A percentile compares a stretch with the other conserved stretches of the same genome.
These are phyloP conservation scores for Knufia fluminis DNA, from an alignment of 2,329 filamentous ascomycete species.

Conservation along the genomic window DNA sequence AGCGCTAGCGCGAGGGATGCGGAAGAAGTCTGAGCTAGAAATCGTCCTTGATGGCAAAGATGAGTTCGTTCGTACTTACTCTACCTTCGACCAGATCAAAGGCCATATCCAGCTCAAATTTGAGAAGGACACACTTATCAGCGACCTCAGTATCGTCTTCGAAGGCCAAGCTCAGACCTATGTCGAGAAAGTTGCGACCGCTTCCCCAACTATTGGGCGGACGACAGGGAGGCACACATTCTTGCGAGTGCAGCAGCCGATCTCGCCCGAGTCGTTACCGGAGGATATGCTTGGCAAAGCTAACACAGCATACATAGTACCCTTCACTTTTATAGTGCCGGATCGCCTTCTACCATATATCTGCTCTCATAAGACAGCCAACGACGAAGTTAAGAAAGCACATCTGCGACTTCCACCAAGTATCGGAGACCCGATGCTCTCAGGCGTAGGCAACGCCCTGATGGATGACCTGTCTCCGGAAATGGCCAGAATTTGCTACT, in stretches of 20 bases:
- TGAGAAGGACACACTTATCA: conserved; percentile 25
- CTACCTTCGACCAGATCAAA: conserved; percentile 27
- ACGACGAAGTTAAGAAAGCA: conserved; percentile 43
- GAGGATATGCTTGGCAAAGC: conserved; percentile 45
- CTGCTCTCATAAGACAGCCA: conserved; percentile 46
- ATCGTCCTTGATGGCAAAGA: conserved; percentile 22
- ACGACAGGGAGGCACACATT: conserved; percentile 52
- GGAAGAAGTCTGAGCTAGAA: conserved; percentile 21
- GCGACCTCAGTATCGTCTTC: conserved; percentile 26
- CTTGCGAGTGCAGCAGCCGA: conserved; percentile 53
- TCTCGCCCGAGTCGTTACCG: conserved; percentile 45
- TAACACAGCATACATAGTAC: conserved; percentile 49
- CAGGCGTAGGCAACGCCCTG: conserved; percentile 39
- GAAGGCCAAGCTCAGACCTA: conserved; percentile 24
- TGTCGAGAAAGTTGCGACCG: conserved; percentile 46
- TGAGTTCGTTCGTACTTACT: conserved; percentile 24
- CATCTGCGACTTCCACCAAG: conserved; percentile 54
- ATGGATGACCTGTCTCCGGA: conserved; percentile 55
- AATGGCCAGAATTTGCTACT: conserved; percentile 53
- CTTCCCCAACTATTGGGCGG: conserved; percentile 44
- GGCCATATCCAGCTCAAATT: conserved; percentile 25
- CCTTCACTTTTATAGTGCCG: conserved; percentile 57
- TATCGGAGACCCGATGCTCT: conserved; percentile 49
- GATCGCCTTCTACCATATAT: conserved; percentile 49
- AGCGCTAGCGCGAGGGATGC: conserved; percentile 14